phyloP scores from a whole-genome alignment of 2,329 filamentous ascomycete genomes.

The Hypoxylon sp. region DNA sequence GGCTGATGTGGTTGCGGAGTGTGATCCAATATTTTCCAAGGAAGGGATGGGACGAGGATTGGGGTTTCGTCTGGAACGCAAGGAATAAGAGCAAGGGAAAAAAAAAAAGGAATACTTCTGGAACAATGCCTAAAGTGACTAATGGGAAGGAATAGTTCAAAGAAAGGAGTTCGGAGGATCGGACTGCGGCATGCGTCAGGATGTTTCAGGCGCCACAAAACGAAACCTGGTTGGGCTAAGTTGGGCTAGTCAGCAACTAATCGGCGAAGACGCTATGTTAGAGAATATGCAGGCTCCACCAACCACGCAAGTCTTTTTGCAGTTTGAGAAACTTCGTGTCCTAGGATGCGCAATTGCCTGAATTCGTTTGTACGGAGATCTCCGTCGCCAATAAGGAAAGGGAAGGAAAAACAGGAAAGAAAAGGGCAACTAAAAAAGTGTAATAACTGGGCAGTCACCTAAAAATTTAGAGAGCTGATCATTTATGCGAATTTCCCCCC shows the following conservation, averaged over 20 bases:
- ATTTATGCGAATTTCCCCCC: conserved; percentile 1
- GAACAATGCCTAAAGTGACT: conserved; percentile 50
- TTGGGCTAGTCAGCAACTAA: conserved; percentile 8
- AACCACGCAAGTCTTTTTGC: conserved; percentile 21
- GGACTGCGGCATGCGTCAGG: conserved; percentile 55
- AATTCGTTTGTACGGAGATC: conserved; percentile 7
- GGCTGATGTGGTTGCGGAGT: conserved; percentile 25
- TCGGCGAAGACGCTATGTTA: conserved; percentile 37
- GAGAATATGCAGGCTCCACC: conserved; percentile 45
- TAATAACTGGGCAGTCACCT: background rate
- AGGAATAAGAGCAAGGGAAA: conserved; percentile 26
- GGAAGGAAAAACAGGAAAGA: background rate
- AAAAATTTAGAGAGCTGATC: background rate
- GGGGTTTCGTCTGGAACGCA: conserved; percentile 28
- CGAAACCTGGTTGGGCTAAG: conserved; percentile 38
- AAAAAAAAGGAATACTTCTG: conserved; percentile 46
- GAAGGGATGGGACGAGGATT: conserved; percentile 39
- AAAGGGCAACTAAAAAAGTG: background rate
- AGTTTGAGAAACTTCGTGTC: background rate
- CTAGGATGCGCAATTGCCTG: conserved; percentile 1
- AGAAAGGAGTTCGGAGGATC: conserved; percentile 41
- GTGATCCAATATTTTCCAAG: conserved; percentile 22
- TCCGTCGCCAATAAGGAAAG: conserved; percentile 1
- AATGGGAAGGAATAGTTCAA: conserved; percentile 41
- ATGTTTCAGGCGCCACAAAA: conserved; percentile 56